Evolutionary conservation across 495 filamentous ascomycete genomes (phyloP).

Genomic region (Jackrogersella minutella): DNA sequence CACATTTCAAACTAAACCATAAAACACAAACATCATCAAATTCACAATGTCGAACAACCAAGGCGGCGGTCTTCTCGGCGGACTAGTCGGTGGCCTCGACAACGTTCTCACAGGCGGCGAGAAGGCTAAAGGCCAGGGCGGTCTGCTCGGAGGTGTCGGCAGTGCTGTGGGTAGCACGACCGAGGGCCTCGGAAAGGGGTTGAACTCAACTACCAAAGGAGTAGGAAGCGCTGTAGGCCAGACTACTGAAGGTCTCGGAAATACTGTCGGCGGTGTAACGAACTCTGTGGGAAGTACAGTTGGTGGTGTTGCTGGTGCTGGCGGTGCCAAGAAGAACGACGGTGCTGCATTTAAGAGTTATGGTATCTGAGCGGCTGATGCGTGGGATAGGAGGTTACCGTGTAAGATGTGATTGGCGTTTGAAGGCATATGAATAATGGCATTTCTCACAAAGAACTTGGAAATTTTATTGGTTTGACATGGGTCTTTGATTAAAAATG

Average conservation of each 20-base stretch:
- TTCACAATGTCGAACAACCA: constrained; percentile 46
- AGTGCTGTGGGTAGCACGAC: constrained; percentile 45
- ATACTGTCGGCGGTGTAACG: constrained; percentile 40
- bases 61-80: constrained; percentile 50
- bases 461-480: not conserved
- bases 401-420: not conserved
- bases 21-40: not conserved
- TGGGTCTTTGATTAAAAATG: too few species aligned
- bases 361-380: constrained; percentile 37
- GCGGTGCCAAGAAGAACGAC: constrained; percentile 20
- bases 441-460: too few species aligned
- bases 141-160: constrained; percentile 49
- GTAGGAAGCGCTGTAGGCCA: constrained; percentile 48
- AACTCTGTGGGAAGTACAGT: constrained; percentile 36
- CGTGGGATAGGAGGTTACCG: not conserved
- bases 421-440: not conserved
- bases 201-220: constrained; percentile 47
- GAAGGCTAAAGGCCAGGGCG: constrained; percentile 51
- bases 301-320: constrained; percentile 32
- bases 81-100: constrained; percentile 49
- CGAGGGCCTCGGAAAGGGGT: constrained; percentile 47
- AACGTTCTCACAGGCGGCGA: constrained; percentile 54
- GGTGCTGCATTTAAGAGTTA: constrained; percentile 41
- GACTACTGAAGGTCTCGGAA: constrained; percentile 47
- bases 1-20: not conserved